Evolutionary conservation across 345 rosid species (phyloP), one percentile per base, ranked within the genome.

Genomic region (Eutrema japonicum): DNA sequence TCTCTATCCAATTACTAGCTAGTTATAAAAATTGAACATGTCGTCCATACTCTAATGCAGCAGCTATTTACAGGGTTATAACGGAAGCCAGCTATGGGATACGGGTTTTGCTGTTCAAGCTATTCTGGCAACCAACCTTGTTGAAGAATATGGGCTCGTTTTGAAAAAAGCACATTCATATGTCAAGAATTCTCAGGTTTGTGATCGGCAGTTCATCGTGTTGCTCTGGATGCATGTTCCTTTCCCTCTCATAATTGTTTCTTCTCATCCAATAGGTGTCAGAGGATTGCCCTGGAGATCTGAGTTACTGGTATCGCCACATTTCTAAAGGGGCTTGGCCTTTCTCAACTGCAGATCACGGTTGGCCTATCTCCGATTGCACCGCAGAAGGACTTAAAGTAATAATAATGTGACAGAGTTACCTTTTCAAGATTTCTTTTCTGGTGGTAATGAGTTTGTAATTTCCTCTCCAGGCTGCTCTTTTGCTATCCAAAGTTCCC

Each of bases 281-380:
- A 73, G 96, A 88, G 46, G 86, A 94, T 78, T 94, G 97, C 84
- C 89, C 88, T 3, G 96, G 96, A 69, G 86, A 91, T 77, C 92
- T 88, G 75, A 70, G 78, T 38, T 81, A 55, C 77, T 92, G 97
- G 97, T 87, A 92, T 40, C 96, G 97, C 42, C 99, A 95, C 83
- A 90, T 95, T 79, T 95, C 99, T 60, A 95, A 92, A 82, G 99
- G 98, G 58, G 99, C 96, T 68, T 92, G 99, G 98, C 94, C 98
- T 68, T 95, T 92, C 81, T 94, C 98, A 56, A 92, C 96, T 43
- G 93, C 84, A 40, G 98, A 92, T 83, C 98, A 94, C 3, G 96
- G 98, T 79, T 94, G 97, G 97, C 97, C 96, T 57, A 89, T 92
- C 77, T 94, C 97, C 27, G 99, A 95, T 69, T 90, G 96, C 85